These are phyloP conservation scores for Neurospora crassa DNA, from an alignment of 2,329 filamentous ascomycete genomes.

Conservation along the genomic window DNA sequence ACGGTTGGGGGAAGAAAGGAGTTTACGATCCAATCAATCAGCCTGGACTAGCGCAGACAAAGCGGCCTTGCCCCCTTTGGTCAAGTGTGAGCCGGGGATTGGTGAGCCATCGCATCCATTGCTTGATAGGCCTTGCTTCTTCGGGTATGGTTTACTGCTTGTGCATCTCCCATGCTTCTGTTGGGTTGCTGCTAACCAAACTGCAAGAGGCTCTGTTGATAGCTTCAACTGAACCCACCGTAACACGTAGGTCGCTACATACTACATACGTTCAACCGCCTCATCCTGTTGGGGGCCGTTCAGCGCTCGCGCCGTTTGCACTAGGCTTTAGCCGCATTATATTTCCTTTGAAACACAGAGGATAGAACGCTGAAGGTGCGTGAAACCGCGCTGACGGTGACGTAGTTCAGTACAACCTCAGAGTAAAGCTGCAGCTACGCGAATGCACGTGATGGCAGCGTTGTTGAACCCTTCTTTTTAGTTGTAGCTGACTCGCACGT, in stretches of 20 bases:
- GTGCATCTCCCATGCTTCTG: not conserved
- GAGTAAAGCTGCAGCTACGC: constrained; percentile 8
- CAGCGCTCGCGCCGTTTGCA: not conserved
- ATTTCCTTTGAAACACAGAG: not conserved
- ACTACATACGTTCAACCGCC: not conserved
- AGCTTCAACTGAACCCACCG: not conserved
- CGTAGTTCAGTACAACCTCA: constrained; percentile 5
- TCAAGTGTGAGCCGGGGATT: not conserved
- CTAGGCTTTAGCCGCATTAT: not conserved
- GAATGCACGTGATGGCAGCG: constrained; percentile 11
- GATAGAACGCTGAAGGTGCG: not conserved
- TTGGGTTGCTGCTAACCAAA: not conserved
- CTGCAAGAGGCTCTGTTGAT: not conserved
- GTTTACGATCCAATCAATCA: not conserved
- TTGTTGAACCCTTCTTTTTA: not conserved
- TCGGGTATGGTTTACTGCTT: not conserved
- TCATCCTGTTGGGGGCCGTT: not conserved
- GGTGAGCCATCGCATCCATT: not conserved
- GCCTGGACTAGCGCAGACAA: not conserved
- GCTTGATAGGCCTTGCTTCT: not conserved
- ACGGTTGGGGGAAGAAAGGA: not conserved
- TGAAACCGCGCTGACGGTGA: not conserved
- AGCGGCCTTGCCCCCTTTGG: not conserved
- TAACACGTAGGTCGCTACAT: not conserved
- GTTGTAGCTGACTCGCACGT: not conserved